Base-by-base conservation (phyloP, 2,329 filamentous ascomycete genomes). In the Diaporthe citrichinensis region DNA sequence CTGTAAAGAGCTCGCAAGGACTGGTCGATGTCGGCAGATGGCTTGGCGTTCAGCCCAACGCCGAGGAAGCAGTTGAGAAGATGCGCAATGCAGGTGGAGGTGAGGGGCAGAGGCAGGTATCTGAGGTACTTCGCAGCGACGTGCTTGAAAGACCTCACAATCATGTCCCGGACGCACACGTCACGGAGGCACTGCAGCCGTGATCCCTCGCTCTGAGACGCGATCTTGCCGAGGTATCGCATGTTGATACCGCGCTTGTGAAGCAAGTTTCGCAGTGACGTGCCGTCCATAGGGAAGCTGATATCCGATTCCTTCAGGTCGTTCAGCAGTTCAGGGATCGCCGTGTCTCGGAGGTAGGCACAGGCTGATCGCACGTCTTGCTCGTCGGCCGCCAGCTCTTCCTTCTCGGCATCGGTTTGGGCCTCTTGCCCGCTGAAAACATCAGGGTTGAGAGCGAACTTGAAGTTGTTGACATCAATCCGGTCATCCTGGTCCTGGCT, bases 211-310 rank as follows among this genome's bases (percentile, higher is more conserved):
- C 93, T 92, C 71, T 94, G 88, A 75, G 90, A 88, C 17, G 95
- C 94, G 77, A 99, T 86, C 84, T 92, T 94, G 78, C 97, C 97
- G n/a, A 98, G 90, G 84, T 99, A 99, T 81, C 97, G 92, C 77
- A 98, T 90, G 86, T 99, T 99, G 87, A 99, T 96, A 85, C 97
- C 97, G 57, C 96, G 94, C 89, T 98, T 98, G 88, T 99, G 97
- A 82, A 99, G 89, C 71, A 98, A 90, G 78, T 93, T 92, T 80
- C 94, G 95, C 75, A 99, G 88, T 28, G 96, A 98, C 81, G 94
- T 91, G n/a, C 97, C 97, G 80, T 99, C 97, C 95, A 98, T 98
- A 17, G 97, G 97, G 87, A 98, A 98, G 80, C 96, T 97, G 79
- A 98, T 93, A 79, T 99, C 96, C 9, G 95, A 96, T 78, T 98